These are phyloP conservation scores for Aspergillus caelatus DNA, from an alignment of 2,329 filamentous ascomycete genomes.

Conservation along the genomic window DNA sequence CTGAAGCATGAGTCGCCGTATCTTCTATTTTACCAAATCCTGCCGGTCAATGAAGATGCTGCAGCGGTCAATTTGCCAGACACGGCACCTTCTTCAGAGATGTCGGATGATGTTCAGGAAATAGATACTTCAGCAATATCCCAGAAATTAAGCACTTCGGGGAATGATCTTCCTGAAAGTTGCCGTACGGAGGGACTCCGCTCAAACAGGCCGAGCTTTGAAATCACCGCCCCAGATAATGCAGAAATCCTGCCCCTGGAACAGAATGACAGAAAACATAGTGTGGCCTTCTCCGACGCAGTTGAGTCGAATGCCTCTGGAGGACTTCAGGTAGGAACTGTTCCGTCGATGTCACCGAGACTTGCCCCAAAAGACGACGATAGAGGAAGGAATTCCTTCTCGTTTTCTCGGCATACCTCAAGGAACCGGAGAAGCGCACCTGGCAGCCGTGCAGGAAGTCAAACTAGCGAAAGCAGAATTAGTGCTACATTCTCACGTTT, in stretches of 20 bases:
- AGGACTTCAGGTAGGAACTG: conserved; percentile 23
- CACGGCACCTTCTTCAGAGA: conserved; percentile 31
- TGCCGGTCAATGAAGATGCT: conserved; percentile 75
- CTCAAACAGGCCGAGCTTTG: conserved; percentile 41
- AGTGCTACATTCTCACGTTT: conserved; percentile 41
- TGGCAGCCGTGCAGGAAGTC: conserved; percentile 39
- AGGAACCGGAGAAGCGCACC: conserved; percentile 35
- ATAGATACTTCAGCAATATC: conserved; percentile 22
- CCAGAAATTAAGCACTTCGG: conserved; percentile 22
- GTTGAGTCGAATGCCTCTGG: conserved; percentile 14
- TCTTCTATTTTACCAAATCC: conserved; percentile 90
- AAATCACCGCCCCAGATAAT: conserved; percentile 36
- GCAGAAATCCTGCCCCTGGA: conserved; percentile 19
- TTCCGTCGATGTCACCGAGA: conserved; percentile 28
- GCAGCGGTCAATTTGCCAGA: conserved; percentile 39
- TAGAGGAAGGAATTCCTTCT: conserved; percentile 23
- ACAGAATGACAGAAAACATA: conserved; percentile 26
- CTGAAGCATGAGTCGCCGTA: conserved; percentile 90
- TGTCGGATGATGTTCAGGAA: conserved; percentile 29
- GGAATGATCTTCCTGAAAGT: conserved; percentile 20
- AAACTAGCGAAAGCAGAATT: conserved; percentile 39
- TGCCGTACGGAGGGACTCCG: conserved; percentile 25
- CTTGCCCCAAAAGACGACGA: conserved; percentile 29
- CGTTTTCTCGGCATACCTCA: conserved; percentile 33
- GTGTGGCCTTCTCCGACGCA: conserved; percentile 32